A percentile compares a stretch with the other conserved stretches of the same genome.
Conservation (phyloP, 2,329 filamentous ascomycete species). For the Aspergillus sp. region DNA sequence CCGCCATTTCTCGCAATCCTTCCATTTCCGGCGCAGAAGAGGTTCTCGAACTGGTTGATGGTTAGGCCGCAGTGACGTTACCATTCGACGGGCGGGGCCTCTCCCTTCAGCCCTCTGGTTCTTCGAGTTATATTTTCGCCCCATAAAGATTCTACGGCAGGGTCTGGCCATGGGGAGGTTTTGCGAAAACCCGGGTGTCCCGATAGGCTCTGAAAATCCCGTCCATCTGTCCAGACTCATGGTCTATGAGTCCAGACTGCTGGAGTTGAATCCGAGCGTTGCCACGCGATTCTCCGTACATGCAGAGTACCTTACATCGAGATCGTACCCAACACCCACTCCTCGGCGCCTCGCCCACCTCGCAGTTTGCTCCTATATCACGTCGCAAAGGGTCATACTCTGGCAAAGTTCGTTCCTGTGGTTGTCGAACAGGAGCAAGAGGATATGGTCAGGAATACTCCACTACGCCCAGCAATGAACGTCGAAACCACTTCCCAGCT, state of each 20-base stretch:
- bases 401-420: background rate
- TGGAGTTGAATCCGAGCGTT: slow-evolving; percentile 2
- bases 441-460: background rate
- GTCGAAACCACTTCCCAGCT: background rate
- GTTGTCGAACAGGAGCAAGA: background rate
- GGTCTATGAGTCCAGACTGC: background rate
- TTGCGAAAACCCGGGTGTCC: slow-evolving; percentile 5
- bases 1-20: background rate
- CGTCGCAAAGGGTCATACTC: background rate
- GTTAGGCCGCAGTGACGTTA: background rate
- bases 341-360: background rate
- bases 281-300: slow-evolving; percentile 11
- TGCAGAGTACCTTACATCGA: slow-evolving; percentile 21
- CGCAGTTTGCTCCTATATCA: background rate
- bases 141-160: slow-evolving; percentile 1
- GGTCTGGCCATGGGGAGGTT: background rate
- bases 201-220: slow-evolving; percentile 19
- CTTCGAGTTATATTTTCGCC: background rate
- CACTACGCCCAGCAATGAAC: background rate
- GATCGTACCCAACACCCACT: slow-evolving; percentile 4
- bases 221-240: background rate
- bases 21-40: background rate
- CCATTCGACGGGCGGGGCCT: background rate
- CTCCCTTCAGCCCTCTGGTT: background rate
- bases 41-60: background rate